These are phyloP conservation scores for Ramaria rubella DNA, from an alignment of 768 basidiomycete species.

Conservation along the genomic window DNA sequence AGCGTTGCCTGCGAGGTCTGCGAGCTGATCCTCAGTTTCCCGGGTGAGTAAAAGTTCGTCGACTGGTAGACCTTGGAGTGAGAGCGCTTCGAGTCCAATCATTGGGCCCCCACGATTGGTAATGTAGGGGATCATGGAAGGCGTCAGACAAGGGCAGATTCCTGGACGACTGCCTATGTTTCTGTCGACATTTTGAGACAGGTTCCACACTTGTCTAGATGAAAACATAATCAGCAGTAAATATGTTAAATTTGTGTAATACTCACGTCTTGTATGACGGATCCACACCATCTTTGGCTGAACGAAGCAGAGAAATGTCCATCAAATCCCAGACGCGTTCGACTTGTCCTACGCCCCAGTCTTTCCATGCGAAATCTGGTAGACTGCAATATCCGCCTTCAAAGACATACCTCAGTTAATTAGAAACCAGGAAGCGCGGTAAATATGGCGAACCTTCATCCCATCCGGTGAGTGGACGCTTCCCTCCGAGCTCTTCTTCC, in stretches of 20 bases:
- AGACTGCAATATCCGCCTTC: conserved; percentile 73
- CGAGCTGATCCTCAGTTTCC: conserved; percentile 89
- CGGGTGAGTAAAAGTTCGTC: conserved; percentile 88
- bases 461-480: conserved; percentile 88
- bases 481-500: conserved; percentile 74
- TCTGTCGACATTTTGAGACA: conserved; percentile 94
- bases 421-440: background rate
- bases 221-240: conserved; percentile 11
- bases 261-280: conserved; percentile 84
- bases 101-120: conserved; percentile 95
- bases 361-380: conserved; percentile 86
- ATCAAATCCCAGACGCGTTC: conserved; percentile 94
- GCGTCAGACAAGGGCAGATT: conserved; percentile 89
- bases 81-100: conserved; percentile 87
- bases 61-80: conserved; percentile 91
- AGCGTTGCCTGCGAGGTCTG: conserved; percentile 92
- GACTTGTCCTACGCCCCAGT: conserved; percentile 90
- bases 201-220: conserved; percentile 82
- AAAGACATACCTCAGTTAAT: background rate
- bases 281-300: conserved; percentile 74
- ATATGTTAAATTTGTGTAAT: background rate
- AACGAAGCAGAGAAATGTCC: conserved; percentile 83
- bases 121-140: conserved; percentile 94
- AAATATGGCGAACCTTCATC: conserved; percentile 59
- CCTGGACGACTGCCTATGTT: conserved; percentile 76